Evolutionary conservation across 768 basidiomycete genomes (phyloP), one percentile per base, ranked within the genome.

Genomic region (Boletus barrowsii): DNA sequence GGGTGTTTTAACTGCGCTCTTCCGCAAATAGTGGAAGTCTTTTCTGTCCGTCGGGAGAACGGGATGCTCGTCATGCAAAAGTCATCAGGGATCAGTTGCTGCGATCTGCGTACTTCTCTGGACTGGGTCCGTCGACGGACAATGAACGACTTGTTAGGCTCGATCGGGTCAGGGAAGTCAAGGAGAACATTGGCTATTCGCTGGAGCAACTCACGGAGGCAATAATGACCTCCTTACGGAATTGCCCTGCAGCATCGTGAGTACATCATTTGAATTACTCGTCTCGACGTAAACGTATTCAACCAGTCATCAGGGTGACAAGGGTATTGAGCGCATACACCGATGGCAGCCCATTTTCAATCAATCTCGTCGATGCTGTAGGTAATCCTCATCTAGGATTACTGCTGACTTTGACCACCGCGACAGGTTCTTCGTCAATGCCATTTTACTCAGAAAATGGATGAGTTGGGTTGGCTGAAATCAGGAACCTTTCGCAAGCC

Each of bases 281-380:
- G 11, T 22, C 9, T 56, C 13, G 42, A 35, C 14, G 24, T 13
- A 36, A 45, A 55, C 17, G 3, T 32, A 29, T 17, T 11, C 15
- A 20, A 36, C 37, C n/a, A n/a, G n/a, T 29, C 20, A 17, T 15
- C 35, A 81, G 79, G 39, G 62, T 71, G 40, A 60, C 64, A 4
- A 72, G 75, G 37, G 73, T 83, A n/a, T 64, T 82, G 66, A 70
- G 71, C 40, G 82, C 82, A 0, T 86, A 86, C 61, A 63, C 57
- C 4, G 72, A 80, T 24, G 80, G 79, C 26, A 75, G 77, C 49
- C 72, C 75, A 1, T 86, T 81, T 58, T 85, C 83, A 0, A 66
- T 83, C 22, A 77, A 85, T 33, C 75, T 86, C 1, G 75, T 79
- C 7, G 82, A 82, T 3, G 83, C 84, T 2, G 83, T 84, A 52